These are phyloP conservation scores for Vararia minispora DNA, from an alignment of 768 basidiomycete species.

Conservation along the genomic window DNA sequence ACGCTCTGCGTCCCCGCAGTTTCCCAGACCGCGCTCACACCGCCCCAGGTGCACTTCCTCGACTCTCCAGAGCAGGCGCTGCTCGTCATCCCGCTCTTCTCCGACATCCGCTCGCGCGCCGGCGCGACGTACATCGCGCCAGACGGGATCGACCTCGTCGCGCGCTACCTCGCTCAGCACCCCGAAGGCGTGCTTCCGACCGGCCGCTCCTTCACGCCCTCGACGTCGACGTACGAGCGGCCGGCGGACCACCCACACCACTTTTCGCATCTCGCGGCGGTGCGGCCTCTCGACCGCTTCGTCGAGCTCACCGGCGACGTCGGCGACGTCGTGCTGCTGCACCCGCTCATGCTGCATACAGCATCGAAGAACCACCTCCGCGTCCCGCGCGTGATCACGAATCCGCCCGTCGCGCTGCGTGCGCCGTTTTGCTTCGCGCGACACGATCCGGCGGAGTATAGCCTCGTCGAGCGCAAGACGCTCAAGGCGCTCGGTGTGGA, in stretches of 20 bases:
- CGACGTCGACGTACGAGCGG: constrained; percentile 25
- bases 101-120: constrained; percentile 40
- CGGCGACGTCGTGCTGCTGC: constrained; percentile 55
- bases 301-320: constrained; percentile 47
- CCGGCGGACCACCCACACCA: constrained; percentile 29
- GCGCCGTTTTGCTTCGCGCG: constrained; percentile 44
- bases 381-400: constrained; percentile 49
- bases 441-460: constrained; percentile 34
- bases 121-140: constrained; percentile 53
- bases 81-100: constrained; percentile 50
- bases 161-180: constrained; percentile 38
- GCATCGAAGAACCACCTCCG: constrained; percentile 50
- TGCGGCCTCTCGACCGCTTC: constrained; percentile 31
- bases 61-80: constrained; percentile 58
- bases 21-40: background rate
- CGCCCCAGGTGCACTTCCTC: constrained; percentile 39
- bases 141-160: constrained; percentile 39
- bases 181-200: constrained; percentile 41
- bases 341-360: constrained; percentile 56
- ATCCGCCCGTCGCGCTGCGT: constrained; percentile 46
- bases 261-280: constrained; percentile 33
- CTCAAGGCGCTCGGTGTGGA: constrained; percentile 40
- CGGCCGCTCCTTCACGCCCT: constrained; percentile 35
- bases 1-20: constrained; percentile 6
- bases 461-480: constrained; percentile 50